Conservation (phyloP, 345 rosid genomes). For the Syzygium aromaticum region DNA sequence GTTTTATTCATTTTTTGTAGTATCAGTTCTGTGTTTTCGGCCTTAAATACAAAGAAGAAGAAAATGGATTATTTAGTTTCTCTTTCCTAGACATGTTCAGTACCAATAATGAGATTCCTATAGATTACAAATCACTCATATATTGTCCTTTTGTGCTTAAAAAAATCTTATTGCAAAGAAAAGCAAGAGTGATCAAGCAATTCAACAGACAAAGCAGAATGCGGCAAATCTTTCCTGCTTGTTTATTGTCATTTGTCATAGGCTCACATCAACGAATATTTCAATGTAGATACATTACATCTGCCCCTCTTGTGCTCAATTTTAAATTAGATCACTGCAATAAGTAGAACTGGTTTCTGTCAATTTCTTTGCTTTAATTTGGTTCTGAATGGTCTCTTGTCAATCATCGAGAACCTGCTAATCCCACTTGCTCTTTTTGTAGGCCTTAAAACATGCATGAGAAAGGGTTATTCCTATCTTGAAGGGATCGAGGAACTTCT, state of each 20-base stretch:
- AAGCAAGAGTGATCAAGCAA: background rate
- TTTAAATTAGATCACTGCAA: background rate
- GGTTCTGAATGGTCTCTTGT: background rate
- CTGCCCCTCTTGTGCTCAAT: background rate
- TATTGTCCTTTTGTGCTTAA: background rate
- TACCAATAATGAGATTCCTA: background rate
- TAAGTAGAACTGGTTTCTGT: background rate
- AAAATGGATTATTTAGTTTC: background rate
- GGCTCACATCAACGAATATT: background rate
- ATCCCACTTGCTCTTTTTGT: conserved; percentile 5
- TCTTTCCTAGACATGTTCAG: background rate
- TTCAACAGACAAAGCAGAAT: background rate
- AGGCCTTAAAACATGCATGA: conserved; percentile 78
- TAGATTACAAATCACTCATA: background rate
- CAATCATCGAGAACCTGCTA: background rate
- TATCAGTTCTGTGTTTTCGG: background rate
- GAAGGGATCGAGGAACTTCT: conserved; percentile 78
- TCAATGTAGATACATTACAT: background rate
- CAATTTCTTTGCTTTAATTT: background rate
- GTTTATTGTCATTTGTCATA: background rate
- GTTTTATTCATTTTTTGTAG: background rate
- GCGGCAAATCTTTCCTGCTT: background rate
- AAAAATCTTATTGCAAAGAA: background rate
- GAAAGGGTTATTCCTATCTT: conserved; percentile 58
- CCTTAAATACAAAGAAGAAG: background rate